Conservation (phyloP, 257 asterid species). For the Datura wrightii region DNA sequence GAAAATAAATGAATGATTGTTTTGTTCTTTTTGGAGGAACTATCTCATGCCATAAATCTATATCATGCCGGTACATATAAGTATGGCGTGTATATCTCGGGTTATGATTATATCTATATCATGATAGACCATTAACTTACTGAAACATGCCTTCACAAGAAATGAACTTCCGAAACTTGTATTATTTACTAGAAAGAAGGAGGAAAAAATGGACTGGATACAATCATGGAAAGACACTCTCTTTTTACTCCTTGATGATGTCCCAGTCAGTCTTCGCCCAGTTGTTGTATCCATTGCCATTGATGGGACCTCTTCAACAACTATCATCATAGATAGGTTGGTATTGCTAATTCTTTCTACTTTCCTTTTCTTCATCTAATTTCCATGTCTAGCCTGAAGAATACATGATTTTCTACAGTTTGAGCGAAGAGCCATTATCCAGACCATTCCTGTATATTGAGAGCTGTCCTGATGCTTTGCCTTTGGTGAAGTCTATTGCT, state of each 20-base stretch:
- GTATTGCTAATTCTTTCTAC: conserved; percentile 23
- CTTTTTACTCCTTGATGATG: conserved; percentile 74
- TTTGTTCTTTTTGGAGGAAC: neutral
- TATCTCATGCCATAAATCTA: neutral
- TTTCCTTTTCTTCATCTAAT: neutral
- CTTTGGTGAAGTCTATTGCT: conserved; percentile 73
- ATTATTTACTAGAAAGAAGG: conserved; percentile 72
- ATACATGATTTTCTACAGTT: conserved; percentile 45
- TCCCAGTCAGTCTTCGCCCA: conserved; percentile 66
- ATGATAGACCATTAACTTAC: neutral
- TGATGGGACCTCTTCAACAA: conserved; percentile 95
- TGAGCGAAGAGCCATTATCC: conserved; percentile 73
- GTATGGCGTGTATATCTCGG: neutral
- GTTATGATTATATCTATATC: conserved; percentile 4
- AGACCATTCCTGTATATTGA: conserved; percentile 78
- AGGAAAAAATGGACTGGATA: conserved; percentile 79
- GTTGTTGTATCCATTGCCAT: conserved; percentile 66
- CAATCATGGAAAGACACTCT: conserved; percentile 80
- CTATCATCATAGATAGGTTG: conserved; percentile 76
- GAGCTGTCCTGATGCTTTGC: conserved; percentile 78
- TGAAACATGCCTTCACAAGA: neutral
- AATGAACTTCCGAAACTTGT: conserved; percentile 42
- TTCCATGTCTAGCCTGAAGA: conserved; percentile 1
- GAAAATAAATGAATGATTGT: conserved; percentile 1
- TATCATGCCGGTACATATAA: neutral